phyloP scores from a whole-genome alignment of 2,329 filamentous ascomycete genomes.

The Trichoderma sp. region DNA sequence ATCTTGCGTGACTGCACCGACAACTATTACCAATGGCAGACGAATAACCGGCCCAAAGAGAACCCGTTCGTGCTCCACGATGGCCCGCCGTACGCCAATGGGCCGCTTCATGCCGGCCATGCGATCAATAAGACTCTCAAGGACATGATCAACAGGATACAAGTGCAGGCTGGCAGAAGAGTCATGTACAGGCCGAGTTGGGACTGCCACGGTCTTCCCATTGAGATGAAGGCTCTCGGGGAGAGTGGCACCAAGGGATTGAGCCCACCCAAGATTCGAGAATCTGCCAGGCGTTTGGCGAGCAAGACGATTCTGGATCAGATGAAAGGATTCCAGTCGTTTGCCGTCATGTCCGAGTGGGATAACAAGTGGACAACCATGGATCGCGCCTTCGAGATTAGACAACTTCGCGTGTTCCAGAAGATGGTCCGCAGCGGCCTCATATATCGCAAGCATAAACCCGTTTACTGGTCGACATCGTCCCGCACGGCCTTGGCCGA shows the following conservation, averaged over 20 bases:
- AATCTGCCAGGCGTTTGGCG: slow-evolving; percentile 66
- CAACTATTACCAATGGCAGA: slow-evolving; percentile 88
- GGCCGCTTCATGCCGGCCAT: slow-evolving; percentile 86
- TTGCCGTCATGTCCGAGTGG: slow-evolving; percentile 82
- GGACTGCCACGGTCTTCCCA: slow-evolving; percentile 97
- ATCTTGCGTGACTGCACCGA: slow-evolving; percentile 80
- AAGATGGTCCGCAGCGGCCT: slow-evolving; percentile 71
- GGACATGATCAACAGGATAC: slow-evolving; percentile 83
- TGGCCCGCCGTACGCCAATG: slow-evolving; percentile 96
- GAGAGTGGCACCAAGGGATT: slow-evolving; percentile 45
- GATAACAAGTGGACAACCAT: slow-evolving; percentile 75
- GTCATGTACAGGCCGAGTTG: slow-evolving; percentile 88
- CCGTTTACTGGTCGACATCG: slow-evolving; percentile 84
- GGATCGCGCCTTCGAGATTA: slow-evolving; percentile 72
- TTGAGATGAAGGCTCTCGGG: slow-evolving; percentile 91
- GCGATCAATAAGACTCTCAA: slow-evolving; percentile 97
- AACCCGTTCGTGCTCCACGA: slow-evolving; percentile 82
- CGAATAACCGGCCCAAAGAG: slow-evolving; percentile 53
- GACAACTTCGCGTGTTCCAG: slow-evolving; percentile 74
- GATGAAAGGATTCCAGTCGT: slow-evolving; percentile 71
- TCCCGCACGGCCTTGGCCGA: slow-evolving; percentile 79
- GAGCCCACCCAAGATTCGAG: slow-evolving; percentile 60
- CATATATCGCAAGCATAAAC: slow-evolving; percentile 77
- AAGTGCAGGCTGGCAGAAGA: slow-evolving; percentile 69
- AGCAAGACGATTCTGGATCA: slow-evolving; percentile 69